A percentile compares a stretch with the other conserved stretches of the same genome.
Evolutionary conservation across 2,329 filamentous ascomycete genomes (phyloP).

Genomic region (Mollisia scopiformis): DNA sequence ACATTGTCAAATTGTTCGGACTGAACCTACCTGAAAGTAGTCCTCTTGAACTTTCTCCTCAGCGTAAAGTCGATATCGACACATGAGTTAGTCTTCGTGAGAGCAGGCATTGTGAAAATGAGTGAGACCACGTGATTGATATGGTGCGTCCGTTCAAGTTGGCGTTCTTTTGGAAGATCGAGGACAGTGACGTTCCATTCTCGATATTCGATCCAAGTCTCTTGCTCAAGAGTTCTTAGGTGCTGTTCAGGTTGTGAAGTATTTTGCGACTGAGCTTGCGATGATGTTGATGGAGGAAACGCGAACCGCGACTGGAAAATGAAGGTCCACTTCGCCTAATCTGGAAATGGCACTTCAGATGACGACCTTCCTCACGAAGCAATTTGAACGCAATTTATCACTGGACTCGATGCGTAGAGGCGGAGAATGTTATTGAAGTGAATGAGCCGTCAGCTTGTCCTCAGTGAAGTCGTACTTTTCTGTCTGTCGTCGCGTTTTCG

Average conservation of each 20-base stretch:
- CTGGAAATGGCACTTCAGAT: not conserved
- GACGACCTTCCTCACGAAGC: not conserved
- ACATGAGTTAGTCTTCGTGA: conserved; percentile 51
- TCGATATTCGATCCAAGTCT: no score
- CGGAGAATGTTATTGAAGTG: no score
- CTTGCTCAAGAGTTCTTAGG: no score
- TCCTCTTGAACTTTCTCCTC: conserved; percentile 73
- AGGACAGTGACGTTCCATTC: not conserved
- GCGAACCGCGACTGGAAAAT: not conserved
- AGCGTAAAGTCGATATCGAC: conserved; percentile 76
- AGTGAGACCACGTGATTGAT: not conserved
- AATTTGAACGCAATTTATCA: no score
- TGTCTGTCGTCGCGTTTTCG: no score
- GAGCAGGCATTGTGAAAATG: conserved; percentile 30
- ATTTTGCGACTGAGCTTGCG: not conserved
- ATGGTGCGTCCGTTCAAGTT: no score
- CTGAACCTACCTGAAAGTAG: conserved; percentile 64
- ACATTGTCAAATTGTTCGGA: no score
- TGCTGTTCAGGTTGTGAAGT: not conserved
- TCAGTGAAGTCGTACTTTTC: no score
- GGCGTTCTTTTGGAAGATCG: no score
- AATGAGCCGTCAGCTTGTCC: no score
- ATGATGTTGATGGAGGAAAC: not conserved
- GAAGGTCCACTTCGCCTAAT: not conserved
- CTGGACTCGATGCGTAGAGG: no score